Evolutionary conservation across 148 eudicot genomes (phyloP).

Genomic region (Salicornia ramosissima): DNA sequence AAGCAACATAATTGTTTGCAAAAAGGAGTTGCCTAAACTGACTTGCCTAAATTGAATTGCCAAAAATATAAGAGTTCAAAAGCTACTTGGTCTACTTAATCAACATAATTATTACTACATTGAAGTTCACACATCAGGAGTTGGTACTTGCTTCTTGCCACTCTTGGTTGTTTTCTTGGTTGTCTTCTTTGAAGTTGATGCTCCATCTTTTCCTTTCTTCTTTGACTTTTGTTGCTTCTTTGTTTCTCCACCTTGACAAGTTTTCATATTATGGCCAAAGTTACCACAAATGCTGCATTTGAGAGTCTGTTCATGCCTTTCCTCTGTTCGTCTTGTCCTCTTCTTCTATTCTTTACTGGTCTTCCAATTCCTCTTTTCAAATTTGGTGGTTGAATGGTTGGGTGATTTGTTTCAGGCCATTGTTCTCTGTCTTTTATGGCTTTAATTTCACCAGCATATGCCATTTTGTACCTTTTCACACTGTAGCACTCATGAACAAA

Average conservation of each 20-base stretch:
- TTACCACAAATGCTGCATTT: not conserved
- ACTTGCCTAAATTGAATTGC: no score
- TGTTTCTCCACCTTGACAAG: not conserved
- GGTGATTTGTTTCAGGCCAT: not conserved
- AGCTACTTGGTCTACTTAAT: no score
- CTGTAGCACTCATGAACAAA: not conserved
- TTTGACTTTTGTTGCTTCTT: not conserved
- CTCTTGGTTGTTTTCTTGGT: no score
- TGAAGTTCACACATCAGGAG: no score
- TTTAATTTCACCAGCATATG: not conserved
- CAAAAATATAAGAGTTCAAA: no score
- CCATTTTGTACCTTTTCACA: not conserved
- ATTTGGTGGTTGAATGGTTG: not conserved
- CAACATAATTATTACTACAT: no score
- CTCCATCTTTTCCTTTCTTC: no score
- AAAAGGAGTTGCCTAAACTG: no score
- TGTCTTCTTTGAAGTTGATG: no score
- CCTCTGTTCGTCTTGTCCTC: not conserved
- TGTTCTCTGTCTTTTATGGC: not conserved
- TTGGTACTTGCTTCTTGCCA: no score
- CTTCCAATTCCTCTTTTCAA: not conserved
- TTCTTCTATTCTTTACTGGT: conserved; percentile 2
- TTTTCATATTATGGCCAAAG: not conserved
- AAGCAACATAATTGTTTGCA: no score
- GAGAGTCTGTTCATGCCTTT: not conserved